Evolutionary conservation across 2,329 filamentous ascomycete species (phyloP).

Genomic region (Cercospora beticola): DNA sequence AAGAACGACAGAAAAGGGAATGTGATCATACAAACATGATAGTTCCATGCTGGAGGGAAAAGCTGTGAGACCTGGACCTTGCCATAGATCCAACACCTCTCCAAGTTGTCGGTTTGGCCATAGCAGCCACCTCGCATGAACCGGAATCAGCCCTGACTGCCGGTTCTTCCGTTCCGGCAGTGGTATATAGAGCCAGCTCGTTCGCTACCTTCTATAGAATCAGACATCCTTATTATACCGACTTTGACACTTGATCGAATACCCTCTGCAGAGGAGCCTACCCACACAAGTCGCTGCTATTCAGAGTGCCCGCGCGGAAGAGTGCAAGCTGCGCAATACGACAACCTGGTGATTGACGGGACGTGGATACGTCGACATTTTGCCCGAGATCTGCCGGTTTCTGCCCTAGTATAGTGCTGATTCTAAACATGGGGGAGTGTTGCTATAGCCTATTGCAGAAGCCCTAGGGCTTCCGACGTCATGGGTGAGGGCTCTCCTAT

Average conservation of each 20-base stretch:
- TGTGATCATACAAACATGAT: neutral
- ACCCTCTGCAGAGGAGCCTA: too few relatives aligned
- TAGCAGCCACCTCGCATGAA: too few relatives aligned
- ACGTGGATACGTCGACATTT: neutral
- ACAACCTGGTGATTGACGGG: neutral
- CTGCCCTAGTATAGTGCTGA: neutral
- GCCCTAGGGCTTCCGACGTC: neutral
- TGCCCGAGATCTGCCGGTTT: constrained; percentile 1
- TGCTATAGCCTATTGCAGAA: neutral
- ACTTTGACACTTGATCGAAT: too few relatives aligned
- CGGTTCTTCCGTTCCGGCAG: too few relatives aligned
- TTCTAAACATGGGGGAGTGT: neutral
- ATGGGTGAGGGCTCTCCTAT: neutral
- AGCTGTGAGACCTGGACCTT: neutral
- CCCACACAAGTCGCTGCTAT: neutral
- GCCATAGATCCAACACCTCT: neutral
- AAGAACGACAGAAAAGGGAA: neutral
- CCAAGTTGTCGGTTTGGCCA: too few relatives aligned
- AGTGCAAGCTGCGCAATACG: neutral
- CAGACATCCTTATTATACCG: too few relatives aligned
- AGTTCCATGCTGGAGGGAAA: neutral
- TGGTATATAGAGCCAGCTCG: too few relatives aligned
- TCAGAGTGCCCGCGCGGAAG: neutral
- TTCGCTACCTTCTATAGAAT: too few relatives aligned
- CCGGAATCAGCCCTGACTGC: too few relatives aligned